Percentiles rank a stretch among this genome's conserved stretches.
Conservation (phyloP, 805 yeast species). For the Sugiyamaella floridensis region DNA sequence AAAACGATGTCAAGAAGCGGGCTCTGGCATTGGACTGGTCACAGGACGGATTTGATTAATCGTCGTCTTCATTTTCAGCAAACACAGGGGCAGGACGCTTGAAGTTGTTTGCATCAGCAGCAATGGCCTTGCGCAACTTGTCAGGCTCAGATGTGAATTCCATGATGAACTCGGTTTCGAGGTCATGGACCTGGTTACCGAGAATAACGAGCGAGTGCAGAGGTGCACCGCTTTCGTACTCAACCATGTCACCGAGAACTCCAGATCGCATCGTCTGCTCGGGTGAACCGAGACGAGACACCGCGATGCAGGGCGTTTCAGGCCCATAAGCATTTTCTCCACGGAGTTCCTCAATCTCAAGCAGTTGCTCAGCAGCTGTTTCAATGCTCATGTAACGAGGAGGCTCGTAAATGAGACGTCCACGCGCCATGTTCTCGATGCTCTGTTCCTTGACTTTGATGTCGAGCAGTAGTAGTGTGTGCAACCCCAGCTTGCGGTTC, state of each 20-base stretch:
- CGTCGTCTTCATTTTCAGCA: constrained; percentile 12
- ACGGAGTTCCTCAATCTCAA: constrained; percentile 80
- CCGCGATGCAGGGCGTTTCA: constrained; percentile 88
- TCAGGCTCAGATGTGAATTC: constrained; percentile 57
- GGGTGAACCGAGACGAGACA: constrained; percentile 86
- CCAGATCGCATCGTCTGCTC: constrained; percentile 78
- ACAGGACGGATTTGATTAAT: constrained; percentile 2
- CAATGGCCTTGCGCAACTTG: constrained; percentile 42
- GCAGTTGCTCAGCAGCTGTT: constrained; percentile 79
- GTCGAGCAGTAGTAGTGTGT: constrained; percentile 80
- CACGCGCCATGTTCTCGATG: constrained; percentile 87
- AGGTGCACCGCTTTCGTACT: constrained; percentile 90
- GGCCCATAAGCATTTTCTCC: constrained; percentile 73
- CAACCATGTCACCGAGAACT: constrained; percentile 66
- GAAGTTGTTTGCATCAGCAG: constrained; percentile 30
- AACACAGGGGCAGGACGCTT: constrained; percentile 10
- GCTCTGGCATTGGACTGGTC: background rate
- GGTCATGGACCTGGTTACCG: constrained; percentile 88
- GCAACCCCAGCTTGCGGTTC: constrained; percentile 84
- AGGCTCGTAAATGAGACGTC: constrained; percentile 87
- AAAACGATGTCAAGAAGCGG: constrained; percentile 2
- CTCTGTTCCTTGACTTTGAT: constrained; percentile 97
- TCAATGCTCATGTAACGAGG: constrained; percentile 93
- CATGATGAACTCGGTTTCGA: constrained; percentile 77
- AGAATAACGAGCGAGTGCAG: constrained; percentile 83